These are phyloP conservation scores for Apocynum venetum DNA, from an alignment of 257 asterid genomes.

Conservation along the genomic window DNA sequence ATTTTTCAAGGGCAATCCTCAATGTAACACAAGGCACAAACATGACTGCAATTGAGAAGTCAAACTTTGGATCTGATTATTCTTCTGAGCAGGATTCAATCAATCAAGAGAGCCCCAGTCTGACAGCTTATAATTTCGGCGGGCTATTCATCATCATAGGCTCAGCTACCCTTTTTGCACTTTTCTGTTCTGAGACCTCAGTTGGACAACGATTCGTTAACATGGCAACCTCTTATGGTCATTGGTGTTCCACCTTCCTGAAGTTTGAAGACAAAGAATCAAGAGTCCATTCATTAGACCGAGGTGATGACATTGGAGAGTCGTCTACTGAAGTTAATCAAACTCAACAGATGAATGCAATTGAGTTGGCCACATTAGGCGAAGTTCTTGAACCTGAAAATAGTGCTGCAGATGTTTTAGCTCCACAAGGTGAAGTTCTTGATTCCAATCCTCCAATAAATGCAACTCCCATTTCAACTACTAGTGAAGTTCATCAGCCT, in stretches of 20 bases:
- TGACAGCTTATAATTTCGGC: conserved; percentile 39
- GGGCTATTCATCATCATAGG: conserved; percentile 54
- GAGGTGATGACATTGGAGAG: neutral
- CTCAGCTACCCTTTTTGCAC: conserved; percentile 34
- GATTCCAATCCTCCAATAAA: neutral
- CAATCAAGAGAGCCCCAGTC: conserved; percentile 39
- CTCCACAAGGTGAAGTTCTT: conserved; percentile 8
- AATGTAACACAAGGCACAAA: conserved; percentile 37
- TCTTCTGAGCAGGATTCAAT: conserved; percentile 36
- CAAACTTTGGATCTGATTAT: conserved; percentile 41
- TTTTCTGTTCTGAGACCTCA: conserved; percentile 36
- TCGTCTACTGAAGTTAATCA: conserved; percentile 7
- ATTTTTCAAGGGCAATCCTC: conserved; percentile 50
- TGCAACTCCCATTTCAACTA: neutral
- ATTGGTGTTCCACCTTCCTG: neutral
- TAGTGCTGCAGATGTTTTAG: neutral
- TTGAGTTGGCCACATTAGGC: neutral
- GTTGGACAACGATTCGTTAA: conserved; percentile 21
- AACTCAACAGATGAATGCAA: neutral
- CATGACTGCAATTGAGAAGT: conserved; percentile 29
- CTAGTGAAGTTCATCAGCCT: conserved; percentile 4
- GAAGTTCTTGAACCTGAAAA: neutral
- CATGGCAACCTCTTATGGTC: neutral
- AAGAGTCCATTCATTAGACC: neutral
- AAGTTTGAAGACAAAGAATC: neutral